Evolutionary conservation across 257 asterid species (phyloP), one percentile per base, ranked within the genome.

Genomic region (Jaltomata sinuosa): DNA sequence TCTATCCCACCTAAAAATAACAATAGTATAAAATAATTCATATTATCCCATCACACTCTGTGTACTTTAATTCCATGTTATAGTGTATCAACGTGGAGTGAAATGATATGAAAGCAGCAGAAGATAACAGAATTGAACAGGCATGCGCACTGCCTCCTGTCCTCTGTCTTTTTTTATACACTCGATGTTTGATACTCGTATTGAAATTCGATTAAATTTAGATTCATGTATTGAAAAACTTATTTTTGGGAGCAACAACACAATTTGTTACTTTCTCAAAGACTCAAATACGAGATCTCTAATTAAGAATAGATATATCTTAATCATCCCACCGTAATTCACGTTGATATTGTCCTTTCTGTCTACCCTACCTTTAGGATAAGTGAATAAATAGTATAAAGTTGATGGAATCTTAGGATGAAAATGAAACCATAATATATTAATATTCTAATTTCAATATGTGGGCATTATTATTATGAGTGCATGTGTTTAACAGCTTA

Each of bases 261-360:
- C 1, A 27, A 62, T 6, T 29, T 1, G 29, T 62, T 62, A 27
- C 6, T 27, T 6, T 62, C 14, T 2, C 16, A 62, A 2, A 12
- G 0, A 29, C 1, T 14, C 0, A 0, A 62, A 27, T 9, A 5
- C 0, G 2, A 29, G 0, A 6, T 0, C 0, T 62, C 2, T 62
- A 0, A 29, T 12, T 1, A 29, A 29, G 12, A 6, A 14, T 3
- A 0, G 14, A 29, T 1, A 0, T 29, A 64, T 64, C 2, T 29
- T 19, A 64, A 1, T 0, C 16, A 64, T 29, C 0, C 5, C 14
- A 21, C 3, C 0, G 8, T 0, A 8, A 21, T 8, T 1, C 1
- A 64, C 0, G 12, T 64, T 4, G 1, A 15, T 62, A 62, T 12
- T 14, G 11, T 64, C 72, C 40, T 29, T 1, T 22, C 8, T 31